phyloP scores from a whole-genome alignment of 768 basidiomycete genomes.

The Dictyophora rubrovolvata region DNA sequence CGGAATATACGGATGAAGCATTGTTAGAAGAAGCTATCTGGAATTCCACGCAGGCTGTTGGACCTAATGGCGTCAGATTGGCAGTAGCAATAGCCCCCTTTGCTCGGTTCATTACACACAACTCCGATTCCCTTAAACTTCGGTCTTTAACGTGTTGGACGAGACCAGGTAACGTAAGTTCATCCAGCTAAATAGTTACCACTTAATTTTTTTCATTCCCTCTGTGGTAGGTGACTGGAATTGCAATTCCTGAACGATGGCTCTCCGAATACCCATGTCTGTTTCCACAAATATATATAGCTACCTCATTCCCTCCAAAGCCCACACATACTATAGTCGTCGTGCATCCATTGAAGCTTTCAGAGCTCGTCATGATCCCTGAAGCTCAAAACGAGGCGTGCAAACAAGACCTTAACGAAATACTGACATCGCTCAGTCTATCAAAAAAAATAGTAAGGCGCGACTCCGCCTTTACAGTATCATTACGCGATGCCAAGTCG shows the following conservation, averaged over 20 bases:
- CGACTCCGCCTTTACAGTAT: slow-evolving; percentile 30
- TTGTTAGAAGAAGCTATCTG: slow-evolving; percentile 4
- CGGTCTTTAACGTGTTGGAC: slow-evolving; percentile 5
- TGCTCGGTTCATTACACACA: background rate
- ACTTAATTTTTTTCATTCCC: too few relatives aligned
- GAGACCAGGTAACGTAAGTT: slow-evolving; percentile 2
- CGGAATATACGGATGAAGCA: background rate
- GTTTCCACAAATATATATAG: background rate
- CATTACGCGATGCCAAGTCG: slow-evolving; percentile 7
- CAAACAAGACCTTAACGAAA: slow-evolving; percentile 19
- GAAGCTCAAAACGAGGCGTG: slow-evolving; percentile 34
- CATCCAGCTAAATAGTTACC: too few relatives aligned
- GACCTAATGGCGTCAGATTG: background rate
- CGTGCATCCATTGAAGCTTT: slow-evolving; percentile 28
- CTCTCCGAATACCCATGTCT: background rate
- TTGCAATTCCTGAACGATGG: slow-evolving; percentile 6
- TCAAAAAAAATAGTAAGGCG: slow-evolving; percentile 41
- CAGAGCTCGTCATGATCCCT: slow-evolving; percentile 43
- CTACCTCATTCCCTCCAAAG: background rate
- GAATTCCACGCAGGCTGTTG: background rate
- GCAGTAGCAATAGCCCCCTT: slow-evolving; percentile 1
- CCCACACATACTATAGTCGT: background rate
- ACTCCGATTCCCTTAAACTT: background rate
- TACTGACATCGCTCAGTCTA: slow-evolving; percentile 36
- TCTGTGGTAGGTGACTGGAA: background rate